Evolutionary conservation across 345 rosid genomes (phyloP).

Genomic region (Anacardium occidentale): DNA sequence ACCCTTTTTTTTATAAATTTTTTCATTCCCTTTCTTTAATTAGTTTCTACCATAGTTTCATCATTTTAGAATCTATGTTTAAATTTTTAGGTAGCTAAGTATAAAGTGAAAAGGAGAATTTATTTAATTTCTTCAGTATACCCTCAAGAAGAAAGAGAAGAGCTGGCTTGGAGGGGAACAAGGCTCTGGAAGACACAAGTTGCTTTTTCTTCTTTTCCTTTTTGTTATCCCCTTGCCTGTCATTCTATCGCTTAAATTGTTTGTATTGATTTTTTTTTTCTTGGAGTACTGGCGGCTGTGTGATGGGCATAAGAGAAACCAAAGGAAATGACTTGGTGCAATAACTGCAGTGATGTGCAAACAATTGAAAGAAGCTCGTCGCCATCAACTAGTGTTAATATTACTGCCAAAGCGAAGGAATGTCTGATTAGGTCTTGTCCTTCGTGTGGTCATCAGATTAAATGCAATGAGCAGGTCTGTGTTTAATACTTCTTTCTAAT

Average conservation of each 20-base stretch:
- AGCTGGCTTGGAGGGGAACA: conserved; percentile 27
- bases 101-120: conserved; percentile 38
- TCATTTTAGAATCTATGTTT: not conserved
- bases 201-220: conserved; percentile 33
- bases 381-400: conserved; percentile 24
- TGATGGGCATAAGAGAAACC: conserved; percentile 37
- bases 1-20: conserved; percentile 23
- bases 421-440: conserved; percentile 60
- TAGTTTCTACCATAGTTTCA: not conserved
- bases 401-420: conserved; percentile 25
- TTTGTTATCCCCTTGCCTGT: conserved; percentile 18
- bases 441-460: conserved; percentile 89
- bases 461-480: conserved; percentile 61
- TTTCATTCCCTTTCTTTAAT: not conserved
- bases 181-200: conserved; percentile 45
- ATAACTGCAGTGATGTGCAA: conserved; percentile 67
- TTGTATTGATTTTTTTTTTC: conserved; percentile 37
- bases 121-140: conserved; percentile 47
- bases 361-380: conserved; percentile 53
- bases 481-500: not conserved
- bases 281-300: too few relatives aligned
- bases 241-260: conserved; percentile 18
- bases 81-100: conserved; percentile 31
- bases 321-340: conserved; percentile 86
- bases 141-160: conserved; percentile 36